These are phyloP conservation scores for Cladosporium sp. DNA, from an alignment of 2,329 filamentous ascomycete species.

Conservation along the genomic window DNA sequence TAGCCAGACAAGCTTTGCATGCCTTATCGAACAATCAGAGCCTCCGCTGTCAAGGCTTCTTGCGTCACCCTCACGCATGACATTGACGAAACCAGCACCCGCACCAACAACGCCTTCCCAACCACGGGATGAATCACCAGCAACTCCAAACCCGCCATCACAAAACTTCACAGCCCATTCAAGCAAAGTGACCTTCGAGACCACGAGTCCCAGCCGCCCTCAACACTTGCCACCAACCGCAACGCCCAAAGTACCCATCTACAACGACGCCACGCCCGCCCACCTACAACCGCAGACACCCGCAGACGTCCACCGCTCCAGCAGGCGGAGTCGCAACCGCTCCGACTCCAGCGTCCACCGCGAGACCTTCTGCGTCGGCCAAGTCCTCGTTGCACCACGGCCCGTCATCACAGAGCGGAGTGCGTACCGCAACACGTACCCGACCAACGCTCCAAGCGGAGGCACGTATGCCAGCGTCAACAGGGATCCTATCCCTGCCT, in stretches of 20 bases:
- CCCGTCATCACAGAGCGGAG: slow-evolving; percentile 10
- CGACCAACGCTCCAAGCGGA: slow-evolving; percentile 7
- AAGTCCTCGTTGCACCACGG: background rate
- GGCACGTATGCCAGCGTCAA: background rate
- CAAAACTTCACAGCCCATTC: background rate
- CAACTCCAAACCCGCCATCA: background rate
- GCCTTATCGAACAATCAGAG: no score
- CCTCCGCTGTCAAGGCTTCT: background rate
- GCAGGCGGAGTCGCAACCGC: slow-evolving; percentile 14
- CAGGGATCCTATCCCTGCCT: background rate
- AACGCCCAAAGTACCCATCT: slow-evolving; percentile 23
- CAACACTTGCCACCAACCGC: slow-evolving; percentile 9
- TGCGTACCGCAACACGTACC: slow-evolving; percentile 15
- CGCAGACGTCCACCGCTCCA: slow-evolving; percentile 21
- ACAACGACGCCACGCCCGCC: slow-evolving; percentile 26
- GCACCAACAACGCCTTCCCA: background rate
- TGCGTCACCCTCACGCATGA: slow-evolving; percentile 2
- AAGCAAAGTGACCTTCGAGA: background rate
- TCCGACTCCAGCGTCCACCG: slow-evolving; percentile 14
- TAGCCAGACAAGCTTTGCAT: no score
- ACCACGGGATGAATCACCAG: background rate
- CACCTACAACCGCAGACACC: slow-evolving; percentile 30
- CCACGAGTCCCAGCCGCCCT: background rate
- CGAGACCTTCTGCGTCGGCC: slow-evolving; percentile 2
- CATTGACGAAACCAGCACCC: background rate